Base-by-base conservation (phyloP, 2,329 filamentous ascomycete species). In the Curvularia lunata region DNA sequence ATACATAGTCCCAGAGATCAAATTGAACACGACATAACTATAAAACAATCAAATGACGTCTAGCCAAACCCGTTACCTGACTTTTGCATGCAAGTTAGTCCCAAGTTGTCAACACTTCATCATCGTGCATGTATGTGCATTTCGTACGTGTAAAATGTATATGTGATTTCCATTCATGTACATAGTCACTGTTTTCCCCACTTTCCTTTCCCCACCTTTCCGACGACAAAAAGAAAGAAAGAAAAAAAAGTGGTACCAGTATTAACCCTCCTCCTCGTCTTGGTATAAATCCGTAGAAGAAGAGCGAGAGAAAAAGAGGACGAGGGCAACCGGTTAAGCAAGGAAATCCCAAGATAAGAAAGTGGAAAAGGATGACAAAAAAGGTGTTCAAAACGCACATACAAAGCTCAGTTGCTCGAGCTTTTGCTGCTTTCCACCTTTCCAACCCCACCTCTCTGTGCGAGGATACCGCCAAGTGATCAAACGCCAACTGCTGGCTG, bases 401-500 rank as follows among this genome's bases (percentile, higher is more conserved):
- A 23, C 40, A 42, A 46, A 27, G 18, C 43, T 46, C 12, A 13
- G 13, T n/a, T 18, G 32, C 25, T 49, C 32, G 47, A 49, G 16
- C 21, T n/a, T 32, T 19, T 30, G n/a, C 43, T 30, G n/a, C 27
- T 46, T 45, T 30, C 43, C 42, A 30, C 5, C 25, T 46, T 19
- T 19, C 43, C 27, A 30, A 42, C 21, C 3, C 27, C 25, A 30
- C 48, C 28, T 43, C 34, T 43, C 13, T 23, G 37, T 32, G 19
- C 34, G 18, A n/a, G 21, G 21, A 38, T 49, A 38, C 25, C 8
- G 4, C 13, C 37, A 49, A 38, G 5, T n/a, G 32, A 27, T 9
- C 21, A 21, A 27, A 49, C 47, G 47, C 47, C 46, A 18, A 28
- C 40, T 52, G 38, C 38, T 58, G 51, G 51, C 51, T 49, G 19